Conservation (phyloP, 2,329 filamentous ascomycete genomes). For the Dactylellina sp. region DNA sequence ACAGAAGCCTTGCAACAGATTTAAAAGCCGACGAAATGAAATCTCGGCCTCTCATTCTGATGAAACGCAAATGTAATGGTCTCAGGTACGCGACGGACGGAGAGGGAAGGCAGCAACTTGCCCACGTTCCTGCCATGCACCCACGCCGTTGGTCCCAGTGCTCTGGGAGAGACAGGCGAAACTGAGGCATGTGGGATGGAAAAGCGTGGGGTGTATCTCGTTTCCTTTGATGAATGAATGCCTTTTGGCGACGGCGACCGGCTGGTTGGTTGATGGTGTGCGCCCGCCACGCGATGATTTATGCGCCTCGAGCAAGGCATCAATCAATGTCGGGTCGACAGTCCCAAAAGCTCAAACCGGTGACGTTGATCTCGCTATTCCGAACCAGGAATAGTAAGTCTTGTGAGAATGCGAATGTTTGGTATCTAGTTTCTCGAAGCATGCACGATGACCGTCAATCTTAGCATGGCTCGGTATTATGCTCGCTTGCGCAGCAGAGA, state of each 20-base stretch:
- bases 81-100: constrained; percentile 2
- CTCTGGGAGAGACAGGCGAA: constrained; percentile 32
- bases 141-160: constrained; percentile 35
- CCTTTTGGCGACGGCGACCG: no score
- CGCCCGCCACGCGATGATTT: neutral
- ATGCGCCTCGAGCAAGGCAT: constrained; percentile 25
- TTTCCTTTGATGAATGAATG: neutral
- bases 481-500: no score
- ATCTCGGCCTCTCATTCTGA: constrained; percentile 19
- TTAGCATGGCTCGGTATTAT: neutral
- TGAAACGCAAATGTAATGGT: constrained; percentile 34
- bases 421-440: constrained; percentile 28
- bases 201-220: neutral
- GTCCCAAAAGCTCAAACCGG: neutral
- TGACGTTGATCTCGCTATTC: constrained; percentile 29
- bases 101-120: neutral
- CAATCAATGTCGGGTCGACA: constrained; percentile 24
- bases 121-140: constrained; percentile 39
- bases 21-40: neutral
- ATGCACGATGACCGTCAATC: constrained; percentile 17
- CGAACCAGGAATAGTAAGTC: constrained; percentile 12
- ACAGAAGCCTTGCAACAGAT: no score
- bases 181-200: constrained; percentile 5
- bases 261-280: no score
- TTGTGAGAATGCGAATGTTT: neutral